Evolutionary conservation across 2,329 filamentous ascomycete species (phyloP), one percentile per base, ranked within the genome.

Genomic region (Colletotrichum sp.): DNA sequence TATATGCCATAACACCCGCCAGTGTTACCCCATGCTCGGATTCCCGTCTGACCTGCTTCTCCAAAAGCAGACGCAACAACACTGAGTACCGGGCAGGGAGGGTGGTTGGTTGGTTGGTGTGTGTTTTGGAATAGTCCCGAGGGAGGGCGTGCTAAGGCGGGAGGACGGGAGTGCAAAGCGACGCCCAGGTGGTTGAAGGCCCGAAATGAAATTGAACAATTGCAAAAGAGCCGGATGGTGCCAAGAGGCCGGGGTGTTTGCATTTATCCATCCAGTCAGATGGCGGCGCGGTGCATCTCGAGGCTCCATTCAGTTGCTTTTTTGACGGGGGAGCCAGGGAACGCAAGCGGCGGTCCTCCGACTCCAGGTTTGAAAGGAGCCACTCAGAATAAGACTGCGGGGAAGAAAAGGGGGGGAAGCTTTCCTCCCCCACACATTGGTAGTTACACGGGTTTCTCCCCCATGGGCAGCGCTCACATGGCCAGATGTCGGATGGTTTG

Each of bases 181-280:
- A 49, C 34, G 34, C 57, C 49, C 70, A 73, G 64, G 60, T 70
- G 32, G 66, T 30, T 75, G 75, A 77, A 70, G 75, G 75, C 75
- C 75, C 75, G 75, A 77, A 77, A 52, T 77, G 60, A 68, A 44
- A 75, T 52, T 71, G 60, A 34, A 26, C 64, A 21, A 21, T 62
- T 13, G 36, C 63, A 52, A 55, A 36, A 39, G 70, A 74, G 70
- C 73, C 64, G 73, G 39, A 59, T 26, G 44, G 15, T 32, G 59
- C 71, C 64, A 63, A 69, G 55, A 21, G 18, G 21, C 52, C 55
- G 39, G 69, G 63, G 69, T 44, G 28, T 62, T 28, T 34, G 49
- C 64, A 76, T 76, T 76, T 76, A 76, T 73, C 74, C 74, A 59
- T 73, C 70, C 74, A 76, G 74, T 76, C 34, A 69, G 70, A 64